Evolutionary conservation across 2,329 filamentous ascomycete species (phyloP).

Genomic region (Botrytis tulipae): DNA sequence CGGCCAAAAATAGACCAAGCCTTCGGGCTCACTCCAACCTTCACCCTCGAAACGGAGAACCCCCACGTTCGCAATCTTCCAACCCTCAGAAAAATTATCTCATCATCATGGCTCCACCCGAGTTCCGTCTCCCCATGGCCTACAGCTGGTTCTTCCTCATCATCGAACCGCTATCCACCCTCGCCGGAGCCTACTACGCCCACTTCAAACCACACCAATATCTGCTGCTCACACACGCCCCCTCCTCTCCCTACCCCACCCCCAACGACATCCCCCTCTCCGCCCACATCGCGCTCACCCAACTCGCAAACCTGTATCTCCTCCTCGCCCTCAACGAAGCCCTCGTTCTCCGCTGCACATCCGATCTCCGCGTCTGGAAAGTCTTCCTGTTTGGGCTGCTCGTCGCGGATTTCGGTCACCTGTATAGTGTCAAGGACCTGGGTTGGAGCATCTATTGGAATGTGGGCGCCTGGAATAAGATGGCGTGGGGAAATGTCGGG

Average conservation of each 20-base stretch:
- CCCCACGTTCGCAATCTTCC: not conserved
- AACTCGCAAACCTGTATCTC: constrained; percentile 76
- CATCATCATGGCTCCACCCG: constrained; percentile 29
- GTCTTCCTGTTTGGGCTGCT: constrained; percentile 65
- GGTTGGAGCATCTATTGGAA: constrained; percentile 60
- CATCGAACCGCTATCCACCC: constrained; percentile 60
- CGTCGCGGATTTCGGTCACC: constrained; percentile 73
- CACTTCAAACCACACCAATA: constrained; percentile 54
- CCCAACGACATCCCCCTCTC: constrained; percentile 48
- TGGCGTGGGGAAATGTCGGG: constrained; percentile 66
- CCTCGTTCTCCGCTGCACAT: constrained; percentile 67
- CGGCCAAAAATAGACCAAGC: not conserved
- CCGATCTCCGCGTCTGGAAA: constrained; percentile 68
- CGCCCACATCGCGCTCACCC: constrained; percentile 66
- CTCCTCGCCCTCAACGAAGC: constrained; percentile 77
- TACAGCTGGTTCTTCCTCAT: constrained; percentile 75
- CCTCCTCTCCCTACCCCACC: constrained; percentile 30
- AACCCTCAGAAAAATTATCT: not conserved
- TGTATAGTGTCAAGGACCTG: constrained; percentile 62
- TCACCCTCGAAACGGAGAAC: not conserved
- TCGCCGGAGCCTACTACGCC: constrained; percentile 53
- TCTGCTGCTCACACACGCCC: constrained; percentile 59
- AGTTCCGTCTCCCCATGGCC: constrained; percentile 53
- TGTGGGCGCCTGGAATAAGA: constrained; percentile 60
- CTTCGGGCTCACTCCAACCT: too few species aligned